These are phyloP conservation scores for Sporisorium graminicola DNA, from an alignment of 1,284 basidiomycete species.

Conservation along the genomic window DNA sequence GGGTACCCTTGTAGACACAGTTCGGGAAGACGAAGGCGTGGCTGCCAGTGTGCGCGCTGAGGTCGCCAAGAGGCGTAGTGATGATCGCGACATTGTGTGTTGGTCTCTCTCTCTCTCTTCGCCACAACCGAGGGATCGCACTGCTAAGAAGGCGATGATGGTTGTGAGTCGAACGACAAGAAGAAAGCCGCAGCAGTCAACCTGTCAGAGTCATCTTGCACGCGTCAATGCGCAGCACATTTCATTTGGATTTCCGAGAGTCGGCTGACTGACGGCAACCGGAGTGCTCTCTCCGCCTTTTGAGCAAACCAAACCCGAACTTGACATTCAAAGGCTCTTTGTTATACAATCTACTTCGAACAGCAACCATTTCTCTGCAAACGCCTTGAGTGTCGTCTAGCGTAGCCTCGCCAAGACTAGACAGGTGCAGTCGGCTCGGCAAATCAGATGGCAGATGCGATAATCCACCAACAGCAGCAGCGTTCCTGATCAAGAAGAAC, in stretches of 20 bases:
- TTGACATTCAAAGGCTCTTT: no score
- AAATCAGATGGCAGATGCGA: not conserved
- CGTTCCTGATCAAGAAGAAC: not conserved
- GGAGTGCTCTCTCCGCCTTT: no score
- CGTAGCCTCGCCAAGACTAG: no score
- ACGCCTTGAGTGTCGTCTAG: no score
- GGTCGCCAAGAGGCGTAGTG: conserved; percentile 8
- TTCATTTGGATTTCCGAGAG: not conserved
- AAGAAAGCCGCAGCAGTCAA: not conserved
- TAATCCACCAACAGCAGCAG: not conserved
- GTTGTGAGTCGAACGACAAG: not conserved
- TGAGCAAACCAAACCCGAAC: no score
- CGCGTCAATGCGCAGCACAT: not conserved
- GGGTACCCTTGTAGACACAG: not conserved
- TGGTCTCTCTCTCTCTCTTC: no score
- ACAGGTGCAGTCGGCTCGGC: no score
- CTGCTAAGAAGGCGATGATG: not conserved
- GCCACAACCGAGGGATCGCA: not conserved
- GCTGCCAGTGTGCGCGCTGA: conserved; percentile 11
- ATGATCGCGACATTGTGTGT: conserved; percentile 28
- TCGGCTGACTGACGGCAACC: not conserved
- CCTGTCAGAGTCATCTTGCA: not conserved
- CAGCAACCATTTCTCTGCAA: no score
- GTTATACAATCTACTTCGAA: no score
- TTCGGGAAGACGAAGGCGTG: not conserved